Evolutionary conservation across 2,329 filamentous ascomycete genomes (phyloP).

Genomic region (Talaromyces sp.): DNA sequence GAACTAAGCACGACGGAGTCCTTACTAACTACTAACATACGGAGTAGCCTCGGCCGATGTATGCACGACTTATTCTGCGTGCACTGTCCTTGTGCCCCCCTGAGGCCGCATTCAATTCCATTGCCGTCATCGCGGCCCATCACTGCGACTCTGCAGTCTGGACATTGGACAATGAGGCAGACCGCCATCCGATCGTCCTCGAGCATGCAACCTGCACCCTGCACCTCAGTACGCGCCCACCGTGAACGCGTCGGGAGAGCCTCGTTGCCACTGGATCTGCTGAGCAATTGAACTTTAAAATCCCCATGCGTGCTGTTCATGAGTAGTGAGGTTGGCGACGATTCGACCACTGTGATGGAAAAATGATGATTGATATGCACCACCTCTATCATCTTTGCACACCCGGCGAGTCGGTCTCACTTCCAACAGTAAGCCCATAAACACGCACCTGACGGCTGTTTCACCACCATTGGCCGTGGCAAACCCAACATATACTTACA

Average conservation of each 20-base stretch:
- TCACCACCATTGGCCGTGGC: neutral
- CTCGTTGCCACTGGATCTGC: neutral
- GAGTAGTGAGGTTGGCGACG: neutral
- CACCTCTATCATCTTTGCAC: neutral
- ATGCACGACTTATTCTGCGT: neutral
- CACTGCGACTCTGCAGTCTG: neutral
- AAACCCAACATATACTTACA: neutral
- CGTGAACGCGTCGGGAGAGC: neutral
- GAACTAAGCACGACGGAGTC: too few species aligned
- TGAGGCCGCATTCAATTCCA: neutral
- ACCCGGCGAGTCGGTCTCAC: neutral
- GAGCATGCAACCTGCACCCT: neutral
- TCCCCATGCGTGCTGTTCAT: neutral
- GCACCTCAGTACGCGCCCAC: constrained; percentile 6
- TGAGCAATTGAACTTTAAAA: neutral
- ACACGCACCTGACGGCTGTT: neutral
- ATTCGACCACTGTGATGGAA: neutral
- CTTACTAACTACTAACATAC: too few species aligned
- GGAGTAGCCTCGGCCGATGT: neutral
- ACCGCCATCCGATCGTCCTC: neutral
- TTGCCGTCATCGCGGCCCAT: neutral
- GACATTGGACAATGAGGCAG: neutral
- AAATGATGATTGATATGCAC: neutral
- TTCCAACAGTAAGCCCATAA: neutral
- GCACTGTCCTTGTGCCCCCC: too few species aligned